A percentile compares a stretch with the other conserved stretches of the same genome.
Conservation (phyloP, 2,329 filamentous ascomycete species). For the Alternaria arbusti region DNA sequence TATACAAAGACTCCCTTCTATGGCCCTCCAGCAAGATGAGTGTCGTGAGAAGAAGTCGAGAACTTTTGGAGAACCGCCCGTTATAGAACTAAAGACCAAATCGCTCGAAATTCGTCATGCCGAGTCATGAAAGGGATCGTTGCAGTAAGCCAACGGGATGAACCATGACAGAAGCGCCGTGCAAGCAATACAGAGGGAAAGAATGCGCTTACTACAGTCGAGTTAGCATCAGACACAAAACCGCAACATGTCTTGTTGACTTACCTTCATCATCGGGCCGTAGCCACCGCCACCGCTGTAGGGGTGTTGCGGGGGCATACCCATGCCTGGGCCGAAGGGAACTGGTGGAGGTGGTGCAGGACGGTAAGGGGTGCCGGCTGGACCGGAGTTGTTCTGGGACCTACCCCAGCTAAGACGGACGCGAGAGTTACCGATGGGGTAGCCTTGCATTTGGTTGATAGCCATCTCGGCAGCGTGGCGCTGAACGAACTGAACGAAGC, state of each 20-base stretch:
- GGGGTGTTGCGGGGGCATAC: slow-evolving; percentile 67
- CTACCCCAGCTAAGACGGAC: slow-evolving; percentile 97
- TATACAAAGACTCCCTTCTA: slow-evolving; percentile 47
- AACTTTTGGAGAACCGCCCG: slow-evolving; percentile 50
- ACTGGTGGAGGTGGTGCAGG: slow-evolving; percentile 84
- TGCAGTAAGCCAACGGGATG: slow-evolving; percentile 43
- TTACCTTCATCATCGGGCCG: slow-evolving; percentile 73
- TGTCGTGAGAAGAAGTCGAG: slow-evolving; percentile 45
- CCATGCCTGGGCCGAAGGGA: slow-evolving; percentile 67
- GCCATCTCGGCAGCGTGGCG: slow-evolving; percentile 99
- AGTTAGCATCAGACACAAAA: slow-evolving; percentile 18
- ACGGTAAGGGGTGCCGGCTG: slow-evolving; percentile 93
- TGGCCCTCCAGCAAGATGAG: slow-evolving; percentile 43
- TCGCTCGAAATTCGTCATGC: slow-evolving; percentile 47
- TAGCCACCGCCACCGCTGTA: slow-evolving; percentile 62
- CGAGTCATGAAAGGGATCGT: slow-evolving; percentile 48
- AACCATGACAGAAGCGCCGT: slow-evolving; percentile 45
- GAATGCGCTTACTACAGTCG: slow-evolving; percentile 45
- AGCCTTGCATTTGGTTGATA: slow-evolving; percentile 99
- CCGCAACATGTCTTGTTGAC: not conserved
- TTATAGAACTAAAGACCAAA: slow-evolving; percentile 44
- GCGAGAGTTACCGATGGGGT: slow-evolving; percentile 97
- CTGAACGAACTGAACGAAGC: slow-evolving; percentile 99
- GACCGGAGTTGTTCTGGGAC: slow-evolving; percentile 98
- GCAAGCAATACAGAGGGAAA: slow-evolving; percentile 44